Conservation (phyloP, 2,329 filamentous ascomycete genomes). For the Ascochyta lentis region DNA sequence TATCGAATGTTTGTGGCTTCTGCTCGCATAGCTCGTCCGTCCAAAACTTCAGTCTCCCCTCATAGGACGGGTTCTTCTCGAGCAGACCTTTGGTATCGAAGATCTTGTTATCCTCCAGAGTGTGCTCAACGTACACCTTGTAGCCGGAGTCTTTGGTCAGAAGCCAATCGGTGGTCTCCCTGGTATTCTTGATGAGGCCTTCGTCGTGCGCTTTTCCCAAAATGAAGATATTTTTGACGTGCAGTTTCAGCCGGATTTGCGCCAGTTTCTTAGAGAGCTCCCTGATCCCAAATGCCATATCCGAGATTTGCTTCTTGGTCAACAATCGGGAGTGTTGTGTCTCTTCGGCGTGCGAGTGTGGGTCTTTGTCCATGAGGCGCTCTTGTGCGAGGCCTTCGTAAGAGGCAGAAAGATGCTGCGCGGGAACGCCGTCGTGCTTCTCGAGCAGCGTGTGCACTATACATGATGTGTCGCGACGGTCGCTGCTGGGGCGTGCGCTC, state of each 20-base stretch:
- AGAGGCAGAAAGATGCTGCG: slow-evolving; percentile 31
- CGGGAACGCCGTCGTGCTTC: slow-evolving; percentile 47
- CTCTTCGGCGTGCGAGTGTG: slow-evolving; percentile 42
- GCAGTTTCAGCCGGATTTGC: slow-evolving; percentile 80
- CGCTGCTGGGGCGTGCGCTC: slow-evolving; percentile 44
- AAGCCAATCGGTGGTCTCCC: slow-evolving; percentile 81
- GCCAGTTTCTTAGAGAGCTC: slow-evolving; percentile 87
- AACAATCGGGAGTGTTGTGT: slow-evolving; percentile 73
- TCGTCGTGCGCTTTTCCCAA: slow-evolving; percentile 92
- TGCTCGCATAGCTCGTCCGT: slow-evolving; percentile 76
- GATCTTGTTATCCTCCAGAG: slow-evolving; percentile 70
- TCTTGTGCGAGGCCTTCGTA: slow-evolving; percentile 46
- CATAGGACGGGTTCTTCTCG: slow-evolving; percentile 62
- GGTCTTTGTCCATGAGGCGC: slow-evolving; percentile 53
- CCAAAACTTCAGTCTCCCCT: slow-evolving; percentile 79
- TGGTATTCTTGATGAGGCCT: slow-evolving; percentile 76
- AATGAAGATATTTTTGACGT: slow-evolving; percentile 82
- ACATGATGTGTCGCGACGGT: slow-evolving; percentile 59
- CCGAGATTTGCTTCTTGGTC: slow-evolving; percentile 91
- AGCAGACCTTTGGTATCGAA: slow-evolving; percentile 78
- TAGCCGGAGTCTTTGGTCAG: slow-evolving; percentile 75
- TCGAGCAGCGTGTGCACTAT: slow-evolving; percentile 68
- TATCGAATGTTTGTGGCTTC: slow-evolving; percentile 88
- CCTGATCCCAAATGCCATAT: slow-evolving; percentile 96
- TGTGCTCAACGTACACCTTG: slow-evolving; percentile 80